These are phyloP conservation scores for Thinopyrum obtusiflorum DNA, from an alignment of 202 grass and related monocot species.

Conservation along the genomic window DNA sequence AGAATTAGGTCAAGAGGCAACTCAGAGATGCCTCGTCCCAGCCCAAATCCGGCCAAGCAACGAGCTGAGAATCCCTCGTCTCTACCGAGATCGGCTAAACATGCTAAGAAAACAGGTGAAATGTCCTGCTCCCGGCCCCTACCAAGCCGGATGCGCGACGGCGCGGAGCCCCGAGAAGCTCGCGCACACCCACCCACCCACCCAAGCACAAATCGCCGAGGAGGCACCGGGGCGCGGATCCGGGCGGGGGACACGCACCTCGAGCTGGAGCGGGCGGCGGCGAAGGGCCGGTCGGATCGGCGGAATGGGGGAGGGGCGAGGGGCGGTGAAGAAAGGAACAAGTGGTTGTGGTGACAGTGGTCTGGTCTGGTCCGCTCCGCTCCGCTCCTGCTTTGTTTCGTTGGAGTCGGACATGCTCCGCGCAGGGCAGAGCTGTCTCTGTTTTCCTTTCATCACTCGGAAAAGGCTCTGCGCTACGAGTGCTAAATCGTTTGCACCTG, in stretches of 20 bases:
- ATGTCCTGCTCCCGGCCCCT: background rate
- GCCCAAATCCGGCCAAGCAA: background rate
- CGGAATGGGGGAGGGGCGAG: background rate
- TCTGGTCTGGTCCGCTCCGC: background rate
- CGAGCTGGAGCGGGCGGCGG: background rate
- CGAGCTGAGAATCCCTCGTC: background rate
- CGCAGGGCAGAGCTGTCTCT: background rate
- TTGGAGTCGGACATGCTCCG: background rate
- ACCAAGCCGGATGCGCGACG: background rate
- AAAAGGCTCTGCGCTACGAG: background rate
- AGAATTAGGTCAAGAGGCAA: background rate
- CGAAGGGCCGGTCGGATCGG: background rate
- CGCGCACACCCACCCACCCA: background rate
- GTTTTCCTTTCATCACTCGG: background rate
- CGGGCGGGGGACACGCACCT: conserved; percentile 27
- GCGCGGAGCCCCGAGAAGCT: background rate
- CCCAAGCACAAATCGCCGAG: background rate
- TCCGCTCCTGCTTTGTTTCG: background rate
- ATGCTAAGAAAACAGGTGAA: background rate
- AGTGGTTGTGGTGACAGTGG: background rate
- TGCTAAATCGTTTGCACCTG: background rate
- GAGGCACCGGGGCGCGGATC: conserved; percentile 26
- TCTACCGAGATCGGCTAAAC: background rate
- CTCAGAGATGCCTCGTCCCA: background rate
- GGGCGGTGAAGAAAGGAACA: background rate